Base-by-base conservation (phyloP, 306 rosid species). In the Quillaja saponaria region DNA sequence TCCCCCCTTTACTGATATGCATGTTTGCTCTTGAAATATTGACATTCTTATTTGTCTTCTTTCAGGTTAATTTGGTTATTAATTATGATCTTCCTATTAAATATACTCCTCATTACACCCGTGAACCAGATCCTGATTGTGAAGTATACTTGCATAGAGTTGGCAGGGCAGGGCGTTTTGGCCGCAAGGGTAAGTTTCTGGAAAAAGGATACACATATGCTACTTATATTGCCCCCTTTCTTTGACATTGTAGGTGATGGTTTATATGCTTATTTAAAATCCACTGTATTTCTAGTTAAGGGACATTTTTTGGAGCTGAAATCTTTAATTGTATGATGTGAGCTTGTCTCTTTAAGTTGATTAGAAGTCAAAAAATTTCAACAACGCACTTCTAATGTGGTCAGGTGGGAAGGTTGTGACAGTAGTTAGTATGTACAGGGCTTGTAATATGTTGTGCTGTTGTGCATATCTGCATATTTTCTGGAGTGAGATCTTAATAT, bases 151-250 rank as follows among this genome's bases (percentile, higher is more conserved):
- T 90, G 61, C 96, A 90, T 52, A 78, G 97, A 64, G 82, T 90
- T 63, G 97, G 97, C 49, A 71, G 97, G 69, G 94, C 97, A 13
- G 97, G 96, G 50, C 90, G 96, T 39, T 90, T 90, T 56, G 97
- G 97, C 42, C 90, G 88, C 69, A 90, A 87, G 80, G 92, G 97
- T 90, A 68, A 71, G 81, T 55, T 74, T 57, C 49, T 38, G 19
- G 46, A 1, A 25, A 25, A 25, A 25, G 31, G 3, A 1, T 62
- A 31, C 35, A 37, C 34, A n/a, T n/a, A n/a, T 10, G 12, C 48
- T 12, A 6, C 12, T 40, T 54, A 46, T 41, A 11, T 51, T 61
- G 46, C 8, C 28, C 28, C 16, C 14, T 64, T 2, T 25, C 14
- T 64, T 2, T 25, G 31, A 25, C 31, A 25, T 25, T 1, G 31